Conservation (phyloP, 441 rosid genomes). For the Daphne laureola region DNA sequence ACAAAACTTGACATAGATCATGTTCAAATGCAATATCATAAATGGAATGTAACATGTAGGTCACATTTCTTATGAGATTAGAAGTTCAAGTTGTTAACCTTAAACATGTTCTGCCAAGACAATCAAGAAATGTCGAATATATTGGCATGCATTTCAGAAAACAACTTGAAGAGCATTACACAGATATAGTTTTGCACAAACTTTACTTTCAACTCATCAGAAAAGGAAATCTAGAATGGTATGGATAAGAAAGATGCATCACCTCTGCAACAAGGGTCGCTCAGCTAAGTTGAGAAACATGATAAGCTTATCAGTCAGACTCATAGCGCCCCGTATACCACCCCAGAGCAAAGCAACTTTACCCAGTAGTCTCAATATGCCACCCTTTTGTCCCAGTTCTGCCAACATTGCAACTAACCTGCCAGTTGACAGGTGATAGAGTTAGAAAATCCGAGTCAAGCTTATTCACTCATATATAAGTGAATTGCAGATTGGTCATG, state of each 20-base stretch:
- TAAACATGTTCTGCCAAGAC: too few relatives aligned
- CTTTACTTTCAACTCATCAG: background rate
- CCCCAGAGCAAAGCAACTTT: constrained; percentile 99
- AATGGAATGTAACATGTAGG: background rate
- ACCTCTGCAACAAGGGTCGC: constrained; percentile 85
- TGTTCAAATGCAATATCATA: background rate
- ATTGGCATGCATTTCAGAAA: background rate
- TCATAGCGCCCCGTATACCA: constrained; percentile 95
- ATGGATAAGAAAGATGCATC: constrained; percentile 10
- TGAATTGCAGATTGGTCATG: constrained; percentile 9
- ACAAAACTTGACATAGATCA: too few relatives aligned
- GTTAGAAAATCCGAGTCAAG: constrained; percentile 11
- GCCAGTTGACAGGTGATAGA: constrained; percentile 18
- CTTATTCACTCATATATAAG: constrained; percentile 2
- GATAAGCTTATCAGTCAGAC: constrained; percentile 84
- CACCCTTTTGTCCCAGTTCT: constrained; percentile 94
- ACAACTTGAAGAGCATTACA: constrained; percentile 4
- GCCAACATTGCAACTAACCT: constrained; percentile 89
- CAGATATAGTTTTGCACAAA: background rate
- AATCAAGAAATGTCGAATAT: background rate
- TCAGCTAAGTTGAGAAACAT: constrained; percentile 69
- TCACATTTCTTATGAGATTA: background rate
- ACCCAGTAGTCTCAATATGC: constrained; percentile 75
- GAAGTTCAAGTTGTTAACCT: background rate
- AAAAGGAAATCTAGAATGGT: background rate